A percentile compares a stretch with the other conserved stretches of the same genome.
Conservation (phyloP, 2,329 filamentous ascomycete species). For the Drechmeria coniospora region DNA sequence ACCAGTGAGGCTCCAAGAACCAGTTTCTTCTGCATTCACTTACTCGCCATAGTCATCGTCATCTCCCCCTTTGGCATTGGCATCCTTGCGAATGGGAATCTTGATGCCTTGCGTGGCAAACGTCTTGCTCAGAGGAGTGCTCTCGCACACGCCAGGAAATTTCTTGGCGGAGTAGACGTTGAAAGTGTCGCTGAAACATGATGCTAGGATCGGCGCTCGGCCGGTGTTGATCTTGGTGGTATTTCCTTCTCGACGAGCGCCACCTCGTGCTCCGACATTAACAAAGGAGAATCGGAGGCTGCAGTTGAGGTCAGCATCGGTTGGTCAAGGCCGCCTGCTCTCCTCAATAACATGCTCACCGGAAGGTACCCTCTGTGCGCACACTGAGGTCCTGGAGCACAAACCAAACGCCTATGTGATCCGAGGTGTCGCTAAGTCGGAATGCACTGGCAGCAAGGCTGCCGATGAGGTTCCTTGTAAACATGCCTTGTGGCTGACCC, state of each 20-base stretch:
- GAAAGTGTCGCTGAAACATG: conserved; percentile 76
- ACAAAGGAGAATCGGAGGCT: conserved; percentile 62
- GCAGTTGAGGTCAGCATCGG: conserved; percentile 7
- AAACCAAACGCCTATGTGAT: conserved; percentile 88
- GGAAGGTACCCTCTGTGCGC: conserved; percentile 77
- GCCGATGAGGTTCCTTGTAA: conserved; percentile 87
- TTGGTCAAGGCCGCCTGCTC: not conserved
- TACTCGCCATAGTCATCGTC: conserved; percentile 31
- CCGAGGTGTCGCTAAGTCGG: conserved; percentile 60
- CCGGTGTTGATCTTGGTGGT: conserved; percentile 48
- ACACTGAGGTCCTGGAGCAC: conserved; percentile 91
- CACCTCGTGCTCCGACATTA: conserved; percentile 50
- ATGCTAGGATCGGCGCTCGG: conserved; percentile 68
- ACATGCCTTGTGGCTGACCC: conserved; percentile 60
- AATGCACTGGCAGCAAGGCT: conserved; percentile 82
- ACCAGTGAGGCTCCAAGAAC: too few relatives aligned
- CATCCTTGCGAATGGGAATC: conserved; percentile 88
- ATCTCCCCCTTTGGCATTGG: conserved; percentile 35
- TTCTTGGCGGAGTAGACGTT: conserved; percentile 96
- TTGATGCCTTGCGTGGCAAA: conserved; percentile 93
- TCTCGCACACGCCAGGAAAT: conserved; percentile 93
- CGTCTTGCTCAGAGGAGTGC: conserved; percentile 75
- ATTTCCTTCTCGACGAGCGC: conserved; percentile 21
- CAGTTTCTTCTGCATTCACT: not conserved
- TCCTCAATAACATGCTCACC: conserved; percentile 34